Evolutionary conservation across 257 asterid genomes (phyloP).

Genomic region (Orobanche coerulescens): DNA sequence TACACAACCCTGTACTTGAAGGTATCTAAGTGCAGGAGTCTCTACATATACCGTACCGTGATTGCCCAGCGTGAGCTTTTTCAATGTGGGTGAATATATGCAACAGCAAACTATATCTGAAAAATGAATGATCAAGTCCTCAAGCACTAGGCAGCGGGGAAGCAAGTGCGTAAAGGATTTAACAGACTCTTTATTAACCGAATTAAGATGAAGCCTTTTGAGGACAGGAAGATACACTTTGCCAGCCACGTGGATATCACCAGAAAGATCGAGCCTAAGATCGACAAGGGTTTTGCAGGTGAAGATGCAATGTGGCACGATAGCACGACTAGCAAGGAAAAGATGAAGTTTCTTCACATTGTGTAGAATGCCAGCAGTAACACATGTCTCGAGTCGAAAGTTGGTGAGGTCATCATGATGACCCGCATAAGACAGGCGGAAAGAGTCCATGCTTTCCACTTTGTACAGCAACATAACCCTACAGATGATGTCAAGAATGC

Average conservation of each 20-base stretch:
- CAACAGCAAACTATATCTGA: not conserved
- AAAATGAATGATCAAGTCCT: not conserved
- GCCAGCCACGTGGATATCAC: not conserved
- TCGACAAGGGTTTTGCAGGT: not conserved
- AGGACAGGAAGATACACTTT: too few relatives aligned
- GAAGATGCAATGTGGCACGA: too few relatives aligned
- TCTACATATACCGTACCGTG: not conserved
- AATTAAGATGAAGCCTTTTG: too few relatives aligned
- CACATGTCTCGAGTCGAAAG: not conserved
- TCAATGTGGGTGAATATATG: not conserved
- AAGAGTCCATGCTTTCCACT: not conserved
- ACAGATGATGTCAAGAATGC: not conserved
- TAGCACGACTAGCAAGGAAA: too few relatives aligned
- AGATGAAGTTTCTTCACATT: too few relatives aligned
- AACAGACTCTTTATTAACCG: not conserved
- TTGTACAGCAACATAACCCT: not conserved
- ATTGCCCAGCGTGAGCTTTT: not conserved
- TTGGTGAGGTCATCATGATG: not conserved
- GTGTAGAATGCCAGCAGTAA: too few relatives aligned
- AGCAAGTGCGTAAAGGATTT: not conserved
- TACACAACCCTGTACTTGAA: not conserved
- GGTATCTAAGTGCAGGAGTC: not conserved
- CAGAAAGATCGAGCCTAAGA: not conserved
- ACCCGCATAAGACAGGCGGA: not conserved
- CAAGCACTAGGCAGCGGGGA: not conserved